These are phyloP conservation scores for Sporothrix dimorphospora DNA, from an alignment of 2,329 filamentous ascomycete genomes.

Conservation along the genomic window DNA sequence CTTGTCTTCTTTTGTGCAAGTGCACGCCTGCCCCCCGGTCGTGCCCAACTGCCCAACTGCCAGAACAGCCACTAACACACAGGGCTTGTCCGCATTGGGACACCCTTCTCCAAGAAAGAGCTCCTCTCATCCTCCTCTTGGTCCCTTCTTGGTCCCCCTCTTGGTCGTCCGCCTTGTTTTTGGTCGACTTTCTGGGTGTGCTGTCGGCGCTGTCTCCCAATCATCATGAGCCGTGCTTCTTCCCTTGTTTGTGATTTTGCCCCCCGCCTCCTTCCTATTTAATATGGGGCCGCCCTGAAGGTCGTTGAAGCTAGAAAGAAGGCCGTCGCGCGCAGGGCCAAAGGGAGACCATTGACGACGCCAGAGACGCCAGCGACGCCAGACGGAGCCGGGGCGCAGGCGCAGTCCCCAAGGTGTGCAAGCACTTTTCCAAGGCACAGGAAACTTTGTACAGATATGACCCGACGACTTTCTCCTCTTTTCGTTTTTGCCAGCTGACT, in stretches of 20 bases:
- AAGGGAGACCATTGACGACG: neutral
- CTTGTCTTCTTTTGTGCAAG: constrained; percentile 10
- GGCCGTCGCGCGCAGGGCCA: neutral
- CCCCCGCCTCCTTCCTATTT: neutral
- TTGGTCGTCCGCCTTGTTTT: neutral
- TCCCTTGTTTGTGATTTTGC: too few relatives aligned
- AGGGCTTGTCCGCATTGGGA: neutral
- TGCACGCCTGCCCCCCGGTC: neutral
- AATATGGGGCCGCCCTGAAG: neutral
- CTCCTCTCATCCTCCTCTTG: neutral
- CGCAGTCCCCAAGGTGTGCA: neutral
- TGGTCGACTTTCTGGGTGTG: neutral
- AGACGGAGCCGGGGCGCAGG: neutral
- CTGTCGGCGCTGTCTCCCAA: too few relatives aligned
- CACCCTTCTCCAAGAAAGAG: neutral
- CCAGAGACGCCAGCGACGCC: neutral
- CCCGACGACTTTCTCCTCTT: neutral
- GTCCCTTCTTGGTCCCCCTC: too few relatives aligned
- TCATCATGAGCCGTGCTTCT: too few relatives aligned
- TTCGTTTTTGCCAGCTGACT: too few relatives aligned
- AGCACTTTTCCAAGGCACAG: constrained; percentile 15
- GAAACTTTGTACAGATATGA: neutral
- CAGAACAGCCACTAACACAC: neutral
- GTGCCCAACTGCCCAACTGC: neutral
- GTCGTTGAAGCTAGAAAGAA: neutral